Evolutionary conservation across 225 moss, liverwort and hornwort species (phyloP).

Genomic region (Bryoerythrophyllum caledonicum): DNA sequence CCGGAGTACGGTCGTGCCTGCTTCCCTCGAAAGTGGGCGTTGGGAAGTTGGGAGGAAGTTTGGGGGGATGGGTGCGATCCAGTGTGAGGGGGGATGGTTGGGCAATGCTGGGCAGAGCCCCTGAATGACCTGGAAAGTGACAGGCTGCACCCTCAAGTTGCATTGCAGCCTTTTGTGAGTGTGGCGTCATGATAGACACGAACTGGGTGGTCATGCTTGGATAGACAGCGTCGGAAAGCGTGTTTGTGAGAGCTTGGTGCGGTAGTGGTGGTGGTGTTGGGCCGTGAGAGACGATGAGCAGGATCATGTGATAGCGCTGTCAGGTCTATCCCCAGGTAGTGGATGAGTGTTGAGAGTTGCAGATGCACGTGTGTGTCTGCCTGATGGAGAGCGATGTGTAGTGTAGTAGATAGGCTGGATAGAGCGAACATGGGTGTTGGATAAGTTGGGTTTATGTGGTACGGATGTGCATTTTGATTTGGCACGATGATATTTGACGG

Average conservation of each 20-base stretch:
- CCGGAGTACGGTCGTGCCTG: not conserved
- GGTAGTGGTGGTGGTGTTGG: not conserved
- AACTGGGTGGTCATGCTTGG: not conserved
- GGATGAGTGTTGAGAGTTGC: not conserved
- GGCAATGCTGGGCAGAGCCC: not conserved
- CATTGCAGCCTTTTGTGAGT: not conserved
- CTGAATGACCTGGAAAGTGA: not conserved
- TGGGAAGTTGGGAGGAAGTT: not conserved
- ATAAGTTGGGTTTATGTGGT: not conserved
- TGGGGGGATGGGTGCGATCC: not conserved
- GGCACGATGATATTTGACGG: not conserved
- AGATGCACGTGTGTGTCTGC: not conserved
- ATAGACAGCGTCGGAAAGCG: not conserved
- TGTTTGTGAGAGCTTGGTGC: not conserved
- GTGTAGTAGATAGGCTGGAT: not conserved
- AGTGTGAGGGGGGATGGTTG: constrained; percentile 1
- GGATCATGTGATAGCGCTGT: not conserved
- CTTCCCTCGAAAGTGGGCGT: not conserved
- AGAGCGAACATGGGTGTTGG: not conserved
- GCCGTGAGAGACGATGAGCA: not conserved
- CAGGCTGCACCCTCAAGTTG: constrained; percentile 3
- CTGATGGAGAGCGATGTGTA: not conserved
- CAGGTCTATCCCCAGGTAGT: not conserved
- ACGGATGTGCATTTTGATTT: constrained; percentile 3
- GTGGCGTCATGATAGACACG: not conserved